Evolutionary conservation across 2,329 filamentous ascomycete species (phyloP), one percentile per base, ranked within the genome.

Genomic region (Cladosporium sp.): DNA sequence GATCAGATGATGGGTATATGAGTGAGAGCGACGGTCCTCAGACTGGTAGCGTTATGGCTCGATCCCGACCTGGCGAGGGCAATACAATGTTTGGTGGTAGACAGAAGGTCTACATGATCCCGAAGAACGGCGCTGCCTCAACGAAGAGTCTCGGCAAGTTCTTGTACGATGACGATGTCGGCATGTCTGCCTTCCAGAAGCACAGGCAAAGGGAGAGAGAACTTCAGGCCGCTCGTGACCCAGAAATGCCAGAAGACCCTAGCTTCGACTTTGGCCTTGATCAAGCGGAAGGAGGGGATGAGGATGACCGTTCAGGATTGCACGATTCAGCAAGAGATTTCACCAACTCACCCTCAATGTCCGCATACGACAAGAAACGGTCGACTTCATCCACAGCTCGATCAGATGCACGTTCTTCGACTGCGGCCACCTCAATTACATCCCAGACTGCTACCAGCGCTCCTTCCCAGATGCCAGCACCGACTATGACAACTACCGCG

Each of bases 31-130:
- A 85, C 39, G 81, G 79, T 6, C 71, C 73, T 3, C 72, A 75
- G 8, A 71, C 67, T 39, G 78, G 81, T 1, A 89, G 86, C 66
- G 78, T 97, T n/a, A 92, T 97, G 86, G 85, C 77, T 59, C 79
- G 93, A 45, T 76, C 85, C 7, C 85, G 91, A 59, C 90, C 88
- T 0, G 84, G 81, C 1, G 92, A 97, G 64, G 90, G 92, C 39
- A 98, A 97, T 64, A 86, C 88, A 58, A 70, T 98, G 50, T 98
- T 98, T 69, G 93, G 93, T 51, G 93, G 93, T 13, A 83, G 93
- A 38, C 93, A 97, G 67, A 97, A 97, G 72, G 85, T 97, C 32
- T 97, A 94, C 64, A 91, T 89, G 67, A 87, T 95, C 56, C 77
- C 86, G 0, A 72, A 74, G 29, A 74, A 71, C 58, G 59, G 69